Evolutionary conservation across 805 yeast genomes (phyloP).

Genomic region (baker's yeast (Saccharomyces cerevisiae)): DNA sequence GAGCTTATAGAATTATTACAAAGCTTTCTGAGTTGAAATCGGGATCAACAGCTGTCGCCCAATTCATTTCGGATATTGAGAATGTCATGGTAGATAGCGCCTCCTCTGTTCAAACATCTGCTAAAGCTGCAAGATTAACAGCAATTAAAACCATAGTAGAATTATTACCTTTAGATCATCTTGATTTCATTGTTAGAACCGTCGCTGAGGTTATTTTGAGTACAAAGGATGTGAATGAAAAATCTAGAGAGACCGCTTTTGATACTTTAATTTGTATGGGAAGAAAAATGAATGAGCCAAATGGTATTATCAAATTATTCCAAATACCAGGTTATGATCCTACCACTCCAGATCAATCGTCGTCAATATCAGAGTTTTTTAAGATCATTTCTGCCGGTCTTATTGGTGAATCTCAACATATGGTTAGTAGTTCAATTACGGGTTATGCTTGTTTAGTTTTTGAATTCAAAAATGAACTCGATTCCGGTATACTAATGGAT

Average conservation of each 20-base stretch:
- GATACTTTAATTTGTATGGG: conserved; percentile 74
- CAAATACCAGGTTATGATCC: conserved; percentile 60
- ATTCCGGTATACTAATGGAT: conserved; percentile 56
- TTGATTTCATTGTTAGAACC: conserved; percentile 71
- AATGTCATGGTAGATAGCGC: conserved; percentile 50
- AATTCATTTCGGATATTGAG: conserved; percentile 52
- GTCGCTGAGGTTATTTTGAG: conserved; percentile 83
- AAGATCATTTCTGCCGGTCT: conserved; percentile 94
- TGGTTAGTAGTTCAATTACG: conserved; percentile 94
- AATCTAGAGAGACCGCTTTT: conserved; percentile 76
- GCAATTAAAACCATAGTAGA: conserved; percentile 57
- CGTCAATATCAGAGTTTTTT: conserved; percentile 72
- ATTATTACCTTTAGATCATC: conserved; percentile 52
- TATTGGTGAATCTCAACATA: conserved; percentile 87
- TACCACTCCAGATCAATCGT: conserved; percentile 51
- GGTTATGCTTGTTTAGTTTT: conserved; percentile 80
- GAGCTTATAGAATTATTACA: conserved; percentile 74
- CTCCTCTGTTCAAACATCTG: conserved; percentile 54
- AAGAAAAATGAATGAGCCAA: conserved; percentile 55
- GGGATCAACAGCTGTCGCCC: conserved; percentile 48
- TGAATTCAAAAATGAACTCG: conserved; percentile 68
- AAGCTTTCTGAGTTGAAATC: conserved; percentile 60
- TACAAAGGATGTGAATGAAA: conserved; percentile 89
- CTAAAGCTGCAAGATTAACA: conserved; percentile 70
- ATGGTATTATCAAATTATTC: conserved; percentile 59